Percentiles rank a stretch among this genome's conserved stretches.
phyloP scores from a whole-genome alignment of 2,329 filamentous ascomycete genomes.

The Cordyceps farinosa region DNA sequence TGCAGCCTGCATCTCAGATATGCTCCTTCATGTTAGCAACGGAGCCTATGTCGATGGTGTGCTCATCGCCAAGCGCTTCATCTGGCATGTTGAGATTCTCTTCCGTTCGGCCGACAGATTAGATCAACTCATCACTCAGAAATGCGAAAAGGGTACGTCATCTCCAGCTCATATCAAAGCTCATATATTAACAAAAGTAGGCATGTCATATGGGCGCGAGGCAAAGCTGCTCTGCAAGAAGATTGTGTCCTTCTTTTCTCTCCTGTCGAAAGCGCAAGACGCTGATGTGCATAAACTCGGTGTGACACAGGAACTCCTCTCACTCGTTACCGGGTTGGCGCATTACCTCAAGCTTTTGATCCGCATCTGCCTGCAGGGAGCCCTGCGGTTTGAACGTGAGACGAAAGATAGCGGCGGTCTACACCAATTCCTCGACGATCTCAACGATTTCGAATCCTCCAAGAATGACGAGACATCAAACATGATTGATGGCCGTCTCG shows the following conservation, averaged over 20 bases:
- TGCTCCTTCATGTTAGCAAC: constrained; percentile 97
- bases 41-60: constrained; percentile 94
- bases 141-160: constrained; percentile 70
- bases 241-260: constrained; percentile 94
- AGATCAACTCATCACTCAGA: constrained; percentile 65
- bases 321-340: constrained; percentile 89
- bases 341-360: constrained; percentile 98
- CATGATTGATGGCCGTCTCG: constrained; percentile 63
- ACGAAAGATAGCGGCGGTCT: constrained; percentile 70
- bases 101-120: constrained; percentile 86
- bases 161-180: no score
- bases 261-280: constrained; percentile 92
- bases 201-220: constrained; percentile 87
- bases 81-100: constrained; percentile 89
- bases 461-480: constrained; percentile 66
- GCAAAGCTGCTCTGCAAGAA: constrained; percentile 99
- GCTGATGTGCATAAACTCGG: constrained; percentile 85
- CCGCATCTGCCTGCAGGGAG: constrained; percentile 90
- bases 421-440: constrained; percentile 76
- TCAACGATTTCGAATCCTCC: constrained; percentile 76
- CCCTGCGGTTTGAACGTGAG: constrained; percentile 86
- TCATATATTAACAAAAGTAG: constrained; percentile 39
- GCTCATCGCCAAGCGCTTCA: constrained; percentile 91
- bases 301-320: constrained; percentile 97
- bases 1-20: constrained; percentile 96